Base-by-base conservation (phyloP, 108 stramenopile species). In the Nitzschia sp. region DNA sequence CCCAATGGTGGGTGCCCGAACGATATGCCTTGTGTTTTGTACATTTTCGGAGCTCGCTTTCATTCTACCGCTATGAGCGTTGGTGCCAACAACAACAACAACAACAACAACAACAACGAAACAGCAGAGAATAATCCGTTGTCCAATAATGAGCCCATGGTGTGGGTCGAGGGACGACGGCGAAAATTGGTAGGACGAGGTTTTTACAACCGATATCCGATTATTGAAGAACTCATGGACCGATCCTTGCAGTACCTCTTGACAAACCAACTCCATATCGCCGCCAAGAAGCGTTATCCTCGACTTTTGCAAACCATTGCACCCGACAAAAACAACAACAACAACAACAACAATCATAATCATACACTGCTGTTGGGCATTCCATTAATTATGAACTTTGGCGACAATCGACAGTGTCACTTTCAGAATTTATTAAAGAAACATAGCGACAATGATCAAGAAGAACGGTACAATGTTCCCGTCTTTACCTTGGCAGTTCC, bases 121-220 rank as follows among this genome's bases (percentile, higher is more conserved):
- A 11, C 13, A 6, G 13, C 38, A 11, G 13, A 13, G 6, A 2
- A 19, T 26, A 25, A 13, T 2, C n/a, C 53, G 13, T 1, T 25
- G 15, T 23, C 15, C 1, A 26, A 53, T 25, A 1, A 25, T 2
- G 6, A 53, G 1, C 2, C 3, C 23, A 1, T 4, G 53, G 53
- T 53, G 23, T 53, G 53, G 53, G 53, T 53, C 13, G 53, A 53
- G 26, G 53, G 53, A 13, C 53, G 53, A 25, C 53, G 53, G 26
- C 53, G 53, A 19, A 53, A 53, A 2, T 25, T 21, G 23, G 53
- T 53, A 8, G 53, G 53, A 21, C 15, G 15, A 53, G 53, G 53
- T 21, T 53, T 53, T 8, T 15, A 15, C 23, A 21, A 53, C 13
- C 53, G 53, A 53, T 53, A 53, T 53, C 53, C 53, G 6, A 53